These are phyloP conservation scores for Canavalia gladiata DNA, from an alignment of 306 rosid genomes.

Conservation along the genomic window DNA sequence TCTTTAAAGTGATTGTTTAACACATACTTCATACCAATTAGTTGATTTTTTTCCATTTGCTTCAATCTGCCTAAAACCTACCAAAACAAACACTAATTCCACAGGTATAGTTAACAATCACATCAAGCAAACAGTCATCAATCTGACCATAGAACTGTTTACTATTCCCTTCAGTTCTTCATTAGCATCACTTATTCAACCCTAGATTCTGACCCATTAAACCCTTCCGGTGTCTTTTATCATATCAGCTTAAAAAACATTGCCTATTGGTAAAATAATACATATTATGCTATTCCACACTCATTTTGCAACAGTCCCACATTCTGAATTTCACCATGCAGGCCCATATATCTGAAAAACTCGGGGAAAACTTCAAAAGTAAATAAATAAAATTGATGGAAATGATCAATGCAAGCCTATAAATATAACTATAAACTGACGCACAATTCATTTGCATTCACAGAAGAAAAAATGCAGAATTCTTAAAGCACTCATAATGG, in stretches of 20 bases:
- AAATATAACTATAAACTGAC: neutral
- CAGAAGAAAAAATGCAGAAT: neutral
- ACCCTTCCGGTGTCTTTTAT: neutral
- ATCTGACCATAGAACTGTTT: neutral
- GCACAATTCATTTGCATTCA: neutral
- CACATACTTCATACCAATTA: neutral
- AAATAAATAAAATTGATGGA: neutral
- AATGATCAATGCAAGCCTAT: neutral
- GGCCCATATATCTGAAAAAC: neutral
- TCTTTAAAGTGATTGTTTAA: no score
- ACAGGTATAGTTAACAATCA: neutral
- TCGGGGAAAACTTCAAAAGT: neutral
- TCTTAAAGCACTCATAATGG: neutral
- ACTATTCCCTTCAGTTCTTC: neutral
- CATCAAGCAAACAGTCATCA: neutral
- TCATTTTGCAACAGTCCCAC: neutral
- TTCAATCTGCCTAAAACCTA: neutral
- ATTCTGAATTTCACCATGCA: constrained; percentile 9
- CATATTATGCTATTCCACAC: constrained; percentile 1
- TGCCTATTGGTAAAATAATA: neutral
- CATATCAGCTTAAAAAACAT: neutral
- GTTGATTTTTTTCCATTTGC: neutral
- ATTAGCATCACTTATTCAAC: constrained; percentile 8
- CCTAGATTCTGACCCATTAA: neutral
- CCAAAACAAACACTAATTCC: constrained; percentile 8